Base-by-base conservation (phyloP, 768 basidiomycete genomes). In the Phlebiopsis flavidoalba region DNA sequence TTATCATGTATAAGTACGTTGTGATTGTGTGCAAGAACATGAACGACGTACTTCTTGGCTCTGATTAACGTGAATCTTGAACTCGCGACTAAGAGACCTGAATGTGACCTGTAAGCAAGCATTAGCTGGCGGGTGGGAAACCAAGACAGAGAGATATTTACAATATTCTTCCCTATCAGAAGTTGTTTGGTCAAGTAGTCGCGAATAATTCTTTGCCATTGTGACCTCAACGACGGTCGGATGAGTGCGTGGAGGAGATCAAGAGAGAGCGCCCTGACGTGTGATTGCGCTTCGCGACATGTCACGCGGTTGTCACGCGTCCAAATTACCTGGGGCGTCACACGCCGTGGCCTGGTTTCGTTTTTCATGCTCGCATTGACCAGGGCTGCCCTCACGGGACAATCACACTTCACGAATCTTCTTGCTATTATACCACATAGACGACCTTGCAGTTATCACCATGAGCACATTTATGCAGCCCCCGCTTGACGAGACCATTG, bases 1-100 rank as follows among this genome's bases (percentile, higher is more conserved):
- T 11, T 8, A 33, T n/a, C 35, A 5, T n/a, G n/a, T n/a, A 33
- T 0, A 19, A 14, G 19, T 1, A 31, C 21, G 15, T n/a, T 22
- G 1, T n/a, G 3, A 19, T 21, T 53, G 36, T n/a, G 24, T 17
- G 14, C 15, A 53, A 50, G 19, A n/a, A 10, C n/a, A n/a, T 10
- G 17, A 21, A 57, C 45, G 24, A n/a, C n/a, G 17, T 61, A 92
- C 91, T 85, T 88, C 70, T 92, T 93, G 19, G 91, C 91, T n/a
- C 40, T 74, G 74, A 71, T 91, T 89, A 67, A 92, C 89, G 66
- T 92, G 87, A 57, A 93, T 78, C 0, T 78, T 77, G 48, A 90
- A 78, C 45, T 82, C 83, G 63, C 89, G 81, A 66, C 91, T 92
- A 53, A 93, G 77, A 5, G 83, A 85, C 40, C 91, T 82, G 71